These are phyloP conservation scores for Termitomyces sp. DNA, from an alignment of 768 basidiomycete species.

Conservation along the genomic window DNA sequence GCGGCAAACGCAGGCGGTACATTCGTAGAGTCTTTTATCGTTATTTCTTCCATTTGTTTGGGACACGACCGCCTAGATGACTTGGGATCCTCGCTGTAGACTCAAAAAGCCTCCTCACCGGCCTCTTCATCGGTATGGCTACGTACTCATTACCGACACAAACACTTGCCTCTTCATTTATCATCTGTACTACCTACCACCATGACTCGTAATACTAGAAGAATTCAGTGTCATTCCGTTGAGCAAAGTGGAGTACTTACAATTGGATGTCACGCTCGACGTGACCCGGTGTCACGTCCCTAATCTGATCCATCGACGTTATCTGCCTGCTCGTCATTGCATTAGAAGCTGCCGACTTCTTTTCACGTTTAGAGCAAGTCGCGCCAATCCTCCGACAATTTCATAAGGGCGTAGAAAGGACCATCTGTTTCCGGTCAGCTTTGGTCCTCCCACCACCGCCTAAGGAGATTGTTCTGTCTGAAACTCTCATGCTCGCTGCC, in stretches of 20 bases:
- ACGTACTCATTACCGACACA: slow-evolving; percentile 1
- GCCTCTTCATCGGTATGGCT: slow-evolving; percentile 7
- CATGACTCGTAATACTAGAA: slow-evolving; percentile 10
- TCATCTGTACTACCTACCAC: slow-evolving; percentile 2
- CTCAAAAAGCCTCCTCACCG: slow-evolving; percentile 11
- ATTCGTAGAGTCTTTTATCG: slow-evolving; percentile 8
- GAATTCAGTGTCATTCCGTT: slow-evolving; percentile 9
- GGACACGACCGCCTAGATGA: slow-evolving; percentile 11
- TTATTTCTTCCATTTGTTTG: slow-evolving; percentile 3
- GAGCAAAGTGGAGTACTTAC: slow-evolving; percentile 10
- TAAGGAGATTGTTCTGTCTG: neutral
- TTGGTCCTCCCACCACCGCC: neutral
- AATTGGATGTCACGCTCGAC: slow-evolving; percentile 8
- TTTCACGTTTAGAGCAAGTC: slow-evolving; percentile 13
- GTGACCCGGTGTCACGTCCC: slow-evolving; percentile 12
- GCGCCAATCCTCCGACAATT: slow-evolving; percentile 3
- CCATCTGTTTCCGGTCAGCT: neutral
- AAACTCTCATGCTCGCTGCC: slow-evolving; percentile 1
- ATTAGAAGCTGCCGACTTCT: slow-evolving; percentile 10
- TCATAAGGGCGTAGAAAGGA: neutral
- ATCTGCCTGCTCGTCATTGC: slow-evolving; percentile 2
- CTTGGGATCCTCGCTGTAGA: slow-evolving; percentile 10
- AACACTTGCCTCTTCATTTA: slow-evolving; percentile 4
- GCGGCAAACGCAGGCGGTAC: slow-evolving; percentile 39
- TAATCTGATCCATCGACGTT: slow-evolving; percentile 1